Base-by-base conservation (phyloP, 257 asterid species). In the Solanum neorickii region DNA sequence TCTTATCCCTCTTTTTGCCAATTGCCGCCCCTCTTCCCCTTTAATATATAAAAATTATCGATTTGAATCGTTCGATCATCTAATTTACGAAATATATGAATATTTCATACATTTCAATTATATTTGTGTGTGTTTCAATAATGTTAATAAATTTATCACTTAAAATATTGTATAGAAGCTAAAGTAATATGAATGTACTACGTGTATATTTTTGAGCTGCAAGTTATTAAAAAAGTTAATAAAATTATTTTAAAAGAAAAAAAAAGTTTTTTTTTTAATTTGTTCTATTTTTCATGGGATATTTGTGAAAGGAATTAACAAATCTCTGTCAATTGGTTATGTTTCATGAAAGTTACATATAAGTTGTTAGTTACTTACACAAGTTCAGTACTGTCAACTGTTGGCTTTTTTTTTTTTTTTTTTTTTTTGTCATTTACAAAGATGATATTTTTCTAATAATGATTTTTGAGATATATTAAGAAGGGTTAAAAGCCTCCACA, bases 1-100 rank as follows among this genome's bases (percentile, higher is more conserved):
- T 82, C 85, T 82, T 82, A 82, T 82, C 69, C 85, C 20, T 29
- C 85, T 6, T 46, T 49, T 46, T 47, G 85, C 85, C 41, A 49
- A 82, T 82, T 82, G 46, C 85, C 29, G 65, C 69, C 69, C 85
- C 29, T 47, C 85, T 10, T 29, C 29, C 18, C 85, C 46, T 49
- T 80, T 29, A 4, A 77, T 8, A 44, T 13, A n/a, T 9, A 23
- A 13, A 27, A 68, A 37, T 37, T 68, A 13, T 6, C 18, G 8
- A 18, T 0, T 2, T 8, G 42, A 33, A 66, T 66, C 11, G 6
- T 66, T 25, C 0, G 39, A 29, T 68, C 37, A 25, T 66, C 8
- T 59, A 27, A 27, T 27, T 68, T 68, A 68, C 1, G 27, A 13
- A 25, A 13, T 27, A 68, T 3, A 13, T 0, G 0, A 5, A 27